phyloP scores from a whole-genome alignment of 305 asterid species.

The Solanum aculeatissimum region DNA sequence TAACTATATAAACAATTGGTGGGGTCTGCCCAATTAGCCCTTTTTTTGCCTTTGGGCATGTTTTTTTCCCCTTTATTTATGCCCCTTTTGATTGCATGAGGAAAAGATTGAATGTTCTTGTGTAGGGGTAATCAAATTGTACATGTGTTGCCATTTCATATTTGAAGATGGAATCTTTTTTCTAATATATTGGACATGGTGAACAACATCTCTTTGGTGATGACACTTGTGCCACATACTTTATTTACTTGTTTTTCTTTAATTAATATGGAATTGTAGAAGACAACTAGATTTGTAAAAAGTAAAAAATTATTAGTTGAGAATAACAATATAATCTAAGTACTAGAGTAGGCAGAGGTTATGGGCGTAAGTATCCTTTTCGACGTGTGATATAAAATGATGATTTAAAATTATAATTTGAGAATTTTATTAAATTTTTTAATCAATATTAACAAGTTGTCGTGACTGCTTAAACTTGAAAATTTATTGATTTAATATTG shows the following conservation, averaged over 20 bases:
- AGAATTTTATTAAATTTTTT: no score
- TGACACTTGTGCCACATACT: not conserved
- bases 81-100: not conserved
- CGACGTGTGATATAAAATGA: no score
- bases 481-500: no score
- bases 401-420: no score
- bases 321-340: not conserved
- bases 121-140: not conserved
- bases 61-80: not conserved
- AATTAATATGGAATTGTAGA: not conserved
- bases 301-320: not conserved
- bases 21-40: not conserved
- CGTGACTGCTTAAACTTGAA: no score
- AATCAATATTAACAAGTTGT: no score
- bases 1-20: not conserved
- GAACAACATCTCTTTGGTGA: not conserved
- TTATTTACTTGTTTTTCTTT: not conserved
- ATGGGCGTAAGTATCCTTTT: not conserved
- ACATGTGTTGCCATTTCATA: not conserved
- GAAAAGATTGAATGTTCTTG: not conserved
- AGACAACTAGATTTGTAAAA: not conserved
- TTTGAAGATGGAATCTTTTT: not conserved
- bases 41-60: not conserved
- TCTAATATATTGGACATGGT: not conserved
- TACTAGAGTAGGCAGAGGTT: not conserved